Base-by-base conservation (phyloP, 306 rosid genomes). In the Geum urbanum region DNA sequence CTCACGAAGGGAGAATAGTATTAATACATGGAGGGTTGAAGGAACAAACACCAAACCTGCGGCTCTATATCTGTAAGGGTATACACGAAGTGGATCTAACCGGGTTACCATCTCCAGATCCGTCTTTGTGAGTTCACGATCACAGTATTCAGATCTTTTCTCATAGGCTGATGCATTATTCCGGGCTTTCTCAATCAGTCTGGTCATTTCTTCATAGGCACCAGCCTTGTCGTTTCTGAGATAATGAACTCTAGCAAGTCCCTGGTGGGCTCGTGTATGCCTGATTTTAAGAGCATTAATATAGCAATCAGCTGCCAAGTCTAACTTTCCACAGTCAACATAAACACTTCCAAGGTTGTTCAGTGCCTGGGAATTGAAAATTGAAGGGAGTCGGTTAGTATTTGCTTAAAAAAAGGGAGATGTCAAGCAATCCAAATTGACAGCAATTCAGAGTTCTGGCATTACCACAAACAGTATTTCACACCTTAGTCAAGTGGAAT, bases 21-120 rank as follows among this genome's bases (percentile, higher is more conserved):
- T 14, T 18, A 66, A 22, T 24, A 6, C 4, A 14, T 2, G 62
- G 45, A 18, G 16, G 27, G 58, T 70, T 57, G 8, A 49, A 19
- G 55, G 60, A 61, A 19, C 13, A 48, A 39, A 64, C 63, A 55
- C 69, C 80, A 41, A 69, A 89, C 97, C 97, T 87, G 97, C 97
- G n/a, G 97, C 97, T 63, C 97, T 89, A 48, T 92, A 92, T 92
- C 96, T 86, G 74, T 92, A 92, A 49, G 97, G 97, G 77, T 89
- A 92, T 52, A 89, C 96, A 27, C 97, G 86, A 54, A 92, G 92
- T 46, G 97, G 97, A 73, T 92, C 97, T 63, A 92, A 69, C 12
- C 44, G 80, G 67, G 97, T 89, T 66, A 92, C 97, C 91, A 84
- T 86, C 80, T 87, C 96, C 69, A 92, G 71, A 71, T 92, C 97